phyloP scores from a whole-genome alignment of 2,329 filamentous ascomycete species.

The Xylaria digitata region DNA sequence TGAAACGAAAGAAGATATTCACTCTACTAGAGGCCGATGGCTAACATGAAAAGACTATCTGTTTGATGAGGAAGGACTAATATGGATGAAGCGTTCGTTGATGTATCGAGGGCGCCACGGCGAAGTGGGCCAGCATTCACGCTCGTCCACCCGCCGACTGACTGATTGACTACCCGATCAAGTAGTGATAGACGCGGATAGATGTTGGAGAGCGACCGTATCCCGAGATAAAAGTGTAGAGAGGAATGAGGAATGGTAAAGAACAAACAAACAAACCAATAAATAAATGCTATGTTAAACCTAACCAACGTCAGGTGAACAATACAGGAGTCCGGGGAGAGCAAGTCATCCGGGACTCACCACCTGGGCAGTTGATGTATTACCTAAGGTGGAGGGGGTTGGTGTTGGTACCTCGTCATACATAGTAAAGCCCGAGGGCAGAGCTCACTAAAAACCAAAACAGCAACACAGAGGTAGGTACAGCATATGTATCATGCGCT shows the following conservation, averaged over 20 bases:
- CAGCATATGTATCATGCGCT: no score
- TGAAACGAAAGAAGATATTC: neutral
- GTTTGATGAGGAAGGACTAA: neutral
- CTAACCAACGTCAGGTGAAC: constrained; percentile 27
- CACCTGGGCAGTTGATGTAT: constrained; percentile 25
- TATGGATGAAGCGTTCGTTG: constrained; percentile 14
- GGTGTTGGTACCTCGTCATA: neutral
- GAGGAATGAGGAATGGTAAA: neutral
- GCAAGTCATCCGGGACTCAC: constrained; percentile 40
- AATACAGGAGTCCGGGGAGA: constrained; percentile 24
- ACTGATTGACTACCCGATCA: constrained; percentile 14
- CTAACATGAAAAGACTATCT: constrained; percentile 14
- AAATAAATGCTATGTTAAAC: neutral
- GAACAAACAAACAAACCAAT: no score
- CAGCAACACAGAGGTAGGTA: no score
- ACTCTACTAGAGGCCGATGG: neutral
- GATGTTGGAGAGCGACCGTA: constrained; percentile 1
- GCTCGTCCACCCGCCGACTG: neutral
- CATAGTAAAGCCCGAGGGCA: no score
- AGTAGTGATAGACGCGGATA: constrained; percentile 3
- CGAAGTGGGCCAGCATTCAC: constrained; percentile 16
- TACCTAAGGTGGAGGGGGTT: neutral
- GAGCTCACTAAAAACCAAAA: no score
- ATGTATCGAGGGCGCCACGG: constrained; percentile 16
- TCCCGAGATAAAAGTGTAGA: neutral